A percentile compares a stretch with the other conserved stretches of the same genome.
Conservation (phyloP, 805 yeast genomes). For the Ogataea paraovalis region DNA sequence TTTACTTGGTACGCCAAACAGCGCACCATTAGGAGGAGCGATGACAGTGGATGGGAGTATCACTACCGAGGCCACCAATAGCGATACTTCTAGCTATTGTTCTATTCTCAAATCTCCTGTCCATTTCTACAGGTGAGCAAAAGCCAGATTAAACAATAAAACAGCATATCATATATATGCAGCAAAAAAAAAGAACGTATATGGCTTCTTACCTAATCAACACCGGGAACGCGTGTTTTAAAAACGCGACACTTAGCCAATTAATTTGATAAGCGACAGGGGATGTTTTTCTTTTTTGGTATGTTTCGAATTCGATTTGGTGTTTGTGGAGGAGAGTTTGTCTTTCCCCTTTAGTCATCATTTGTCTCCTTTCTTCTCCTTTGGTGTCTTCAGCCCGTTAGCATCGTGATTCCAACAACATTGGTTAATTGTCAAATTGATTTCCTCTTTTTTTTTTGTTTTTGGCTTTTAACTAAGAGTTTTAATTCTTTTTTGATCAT, state of each 20-base stretch:
- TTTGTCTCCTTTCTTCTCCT: not conserved
- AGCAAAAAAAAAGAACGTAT: not conserved
- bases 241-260: not conserved
- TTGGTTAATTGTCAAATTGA: not conserved
- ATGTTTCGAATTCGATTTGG: not conserved
- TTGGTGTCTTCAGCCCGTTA: not conserved
- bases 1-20: not conserved
- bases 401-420: not conserved
- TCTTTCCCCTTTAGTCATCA: not conserved
- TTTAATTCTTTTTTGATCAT: not conserved
- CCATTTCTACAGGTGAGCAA: not conserved
- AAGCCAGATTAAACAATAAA: not conserved
- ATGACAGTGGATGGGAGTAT: not conserved
- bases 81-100: constrained; percentile 3
- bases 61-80: not conserved
- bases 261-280: not conserved
- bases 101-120: constrained; percentile 13
- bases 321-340: not conserved
- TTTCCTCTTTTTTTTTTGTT: not conserved
- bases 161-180: not conserved
- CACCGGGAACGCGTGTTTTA: too few species aligned
- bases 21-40: not conserved
- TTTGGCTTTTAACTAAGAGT: too few species aligned
- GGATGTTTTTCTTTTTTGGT: not conserved
- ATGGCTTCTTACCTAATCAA: too few species aligned